Conservation (phyloP, 768 basidiomycete species). For the Gyrodon lividus region DNA sequence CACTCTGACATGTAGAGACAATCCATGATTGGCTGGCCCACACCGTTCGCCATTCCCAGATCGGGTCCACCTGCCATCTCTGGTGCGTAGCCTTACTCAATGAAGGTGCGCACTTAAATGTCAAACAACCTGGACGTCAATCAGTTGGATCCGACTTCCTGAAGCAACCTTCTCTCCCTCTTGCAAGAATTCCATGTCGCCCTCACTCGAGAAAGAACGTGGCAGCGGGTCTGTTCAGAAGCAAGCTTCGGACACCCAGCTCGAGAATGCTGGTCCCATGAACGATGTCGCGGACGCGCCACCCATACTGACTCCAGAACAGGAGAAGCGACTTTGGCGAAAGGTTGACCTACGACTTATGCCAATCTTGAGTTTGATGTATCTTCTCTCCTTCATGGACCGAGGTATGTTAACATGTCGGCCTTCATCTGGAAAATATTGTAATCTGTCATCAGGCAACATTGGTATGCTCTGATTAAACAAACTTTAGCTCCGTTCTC, state of each 20-base stretch:
- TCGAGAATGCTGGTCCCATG: background rate
- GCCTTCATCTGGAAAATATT: background rate
- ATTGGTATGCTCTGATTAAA: constrained; percentile 41
- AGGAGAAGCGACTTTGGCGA: constrained; percentile 54
- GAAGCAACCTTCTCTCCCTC: too few species aligned
- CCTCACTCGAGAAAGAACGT: background rate
- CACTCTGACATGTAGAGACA: too few species aligned
- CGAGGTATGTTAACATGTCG: constrained; percentile 39
- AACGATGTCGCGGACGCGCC: constrained; percentile 2
- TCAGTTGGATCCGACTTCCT: background rate
- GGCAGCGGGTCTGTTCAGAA: background rate
- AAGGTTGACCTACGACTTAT: constrained; percentile 59
- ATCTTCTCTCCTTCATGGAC: constrained; percentile 64
- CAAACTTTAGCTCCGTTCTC: background rate
- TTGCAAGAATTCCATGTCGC: too few species aligned
- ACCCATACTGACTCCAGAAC: constrained; percentile 23
- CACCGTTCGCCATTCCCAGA: too few species aligned
- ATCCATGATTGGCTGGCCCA: too few species aligned
- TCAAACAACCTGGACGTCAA: background rate
- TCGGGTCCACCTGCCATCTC: too few species aligned
- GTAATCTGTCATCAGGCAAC: constrained; percentile 40
- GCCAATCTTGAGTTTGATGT: constrained; percentile 59
- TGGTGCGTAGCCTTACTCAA: too few species aligned
- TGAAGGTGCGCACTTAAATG: too few species aligned
- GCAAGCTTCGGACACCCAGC: background rate